Base-by-base conservation (phyloP, 2,329 filamentous ascomycete genomes). In the Aspergillus viridinutans region DNA sequence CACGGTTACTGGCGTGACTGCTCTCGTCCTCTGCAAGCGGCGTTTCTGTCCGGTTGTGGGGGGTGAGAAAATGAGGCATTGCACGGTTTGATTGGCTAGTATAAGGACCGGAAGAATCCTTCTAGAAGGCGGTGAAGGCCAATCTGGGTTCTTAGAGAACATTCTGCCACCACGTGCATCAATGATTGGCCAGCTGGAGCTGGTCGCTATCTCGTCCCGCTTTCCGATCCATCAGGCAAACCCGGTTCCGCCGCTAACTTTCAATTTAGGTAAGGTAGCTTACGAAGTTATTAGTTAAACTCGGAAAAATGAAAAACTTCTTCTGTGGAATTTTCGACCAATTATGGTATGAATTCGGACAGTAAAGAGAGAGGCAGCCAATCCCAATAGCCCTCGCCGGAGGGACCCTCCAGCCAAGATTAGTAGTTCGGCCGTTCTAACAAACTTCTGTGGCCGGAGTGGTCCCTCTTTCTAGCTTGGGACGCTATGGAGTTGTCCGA, bases 111-210 rank as follows among this genome's bases (percentile, higher is more conserved):
- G 21, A 20, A 28, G 10, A 14, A 49, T 52, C 21, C 14, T 54
- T 56, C 45, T 25, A 53, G 63, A 53, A 64, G 58, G 62, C 61
- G 63, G 63, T 64, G 40, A 7, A n/a, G 48, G 52, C 25, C 53
- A 52, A 63, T 61, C 60, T 32, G 28, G 32, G 43, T 25, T 47
- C 25, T 26, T 4, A 8, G 4, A 26, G 21, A 3, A 2, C 23
- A 66, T 70, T 69, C 65, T 71, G 68, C 68, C 65, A 25, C 58
- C 69, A 71, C 69, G 69, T 72, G 69, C 61, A n/a, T 3, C 3
- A 17, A 52, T 68, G 26, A 71, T 72, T 72, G 69, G 69, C n/a
- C 61, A 29, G 26, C 53, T 59, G 59, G 21, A 42, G 52, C 52
- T 58, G 60, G 42, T 29, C 5, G 42, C 45, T 23, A 55, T 52